Base-by-base conservation (phyloP, 805 yeast genomes). In the Candida fluviatilis region DNA sequence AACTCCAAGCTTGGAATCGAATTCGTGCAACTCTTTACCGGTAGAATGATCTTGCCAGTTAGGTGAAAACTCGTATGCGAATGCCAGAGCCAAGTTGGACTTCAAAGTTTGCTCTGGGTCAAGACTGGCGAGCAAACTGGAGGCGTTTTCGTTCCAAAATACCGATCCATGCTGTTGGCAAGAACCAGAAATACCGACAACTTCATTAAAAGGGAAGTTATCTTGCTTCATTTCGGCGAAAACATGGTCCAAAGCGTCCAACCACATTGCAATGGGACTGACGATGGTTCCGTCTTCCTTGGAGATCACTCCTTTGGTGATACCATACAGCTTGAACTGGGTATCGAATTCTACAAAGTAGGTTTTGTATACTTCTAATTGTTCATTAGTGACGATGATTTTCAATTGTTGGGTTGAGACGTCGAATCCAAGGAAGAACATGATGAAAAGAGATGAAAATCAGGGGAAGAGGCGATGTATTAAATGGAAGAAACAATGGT, bases 1-100 rank as follows among this genome's bases (percentile, higher is more conserved):
- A 4, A 62, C 55, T 6, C 85, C 89, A 8, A 74, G 74, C 1
- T 66, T 66, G 1, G 56, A 55, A 51, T 86, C 93, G 50, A 87
- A 81, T 24, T 58, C 70, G 19, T 64, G 53, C 39, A 85, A 69
- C 55, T 89, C 95, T 15, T 68, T 60, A 3, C 77, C 82, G 0
- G 97, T 89, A 17, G 93, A 82, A 54, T 87, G 95, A 54, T 89
- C 96, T 60, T 89, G 97, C 97, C 97, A 89, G 55, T 90, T 89
- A 6, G 96, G 95, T 4, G 95, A 82, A 29, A 69, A 69, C 4
- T 71, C 66, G 48, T 79, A 71, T 1, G 91, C 67, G 47, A 86
- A 82, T 1, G 84, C 82, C 1, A 48, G 48, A 15, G 51, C 48
- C 27, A 84, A 50, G 44, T 75, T 84, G 1, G 64, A 70, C 26